Evolutionary conservation across 306 rosid species (phyloP), one percentile per base, ranked within the genome.

Genomic region (Mimosa bimucronata): DNA sequence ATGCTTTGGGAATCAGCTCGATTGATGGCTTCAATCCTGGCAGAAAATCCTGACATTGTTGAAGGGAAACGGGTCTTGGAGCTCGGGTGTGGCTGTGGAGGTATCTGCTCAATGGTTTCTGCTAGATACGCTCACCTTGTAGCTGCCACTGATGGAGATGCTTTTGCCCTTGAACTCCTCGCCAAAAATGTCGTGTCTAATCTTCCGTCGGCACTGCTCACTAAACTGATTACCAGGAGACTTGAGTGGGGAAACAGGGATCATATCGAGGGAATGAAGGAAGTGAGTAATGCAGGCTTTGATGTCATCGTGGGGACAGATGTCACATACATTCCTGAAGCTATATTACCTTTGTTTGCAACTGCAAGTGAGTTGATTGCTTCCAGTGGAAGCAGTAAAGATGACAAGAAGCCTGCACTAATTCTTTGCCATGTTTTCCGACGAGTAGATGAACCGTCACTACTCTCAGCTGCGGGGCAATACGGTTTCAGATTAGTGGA

Each of bases 1-100:
- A 95, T 93, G 94, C 86, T 95, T 26, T 95, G 99, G 98, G 99
- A 95, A 88, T 92, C 98, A 0, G 97, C 98, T 77, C 93, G 90
- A 52, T 85, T 95, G 74, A 90, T 93, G 97, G 97, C 98, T 68
- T 88, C 94, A 7, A 75, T 95, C 72, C 85, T 93, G 52, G 92
- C 87, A 50, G 88, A 83, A 88, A 95, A 95, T 80, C 96, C 97
- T 55, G 44, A 73, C 15, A 89, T 94, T 28, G 89, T 91, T 79
- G 74, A 95, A 2, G 88, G 95, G 42, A 92, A 90, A 87, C 87
- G 87, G 84, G 97, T 92, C 29, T 81, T 95, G 82, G 98, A 95
- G 83, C 86, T 95, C 77, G 98, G 98, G 34, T 91, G 92, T 25
- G 98, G 98, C 79, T 88, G 97, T 30, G 89, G 90, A 9, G 97